These are phyloP conservation scores for Stygiomarasmius scandens DNA, from an alignment of 1,284 basidiomycete species.

Conservation along the genomic window DNA sequence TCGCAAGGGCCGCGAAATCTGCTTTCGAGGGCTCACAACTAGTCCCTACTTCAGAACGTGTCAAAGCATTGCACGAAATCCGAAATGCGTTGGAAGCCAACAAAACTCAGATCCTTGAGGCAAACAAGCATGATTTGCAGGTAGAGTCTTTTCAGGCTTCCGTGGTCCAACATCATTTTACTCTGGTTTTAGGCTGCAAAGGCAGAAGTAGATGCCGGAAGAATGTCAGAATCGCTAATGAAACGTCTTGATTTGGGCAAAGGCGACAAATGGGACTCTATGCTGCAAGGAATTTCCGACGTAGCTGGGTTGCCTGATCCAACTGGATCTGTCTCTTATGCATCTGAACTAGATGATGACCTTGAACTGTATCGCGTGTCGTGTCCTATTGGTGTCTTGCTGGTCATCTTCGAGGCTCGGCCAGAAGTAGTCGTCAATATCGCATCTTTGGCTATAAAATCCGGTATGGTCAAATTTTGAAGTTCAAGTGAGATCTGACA, in stretches of 20 bases:
- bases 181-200: constrained; percentile 63
- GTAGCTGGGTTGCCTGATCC: constrained; percentile 88
- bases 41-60: constrained; percentile 65
- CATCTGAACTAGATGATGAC: constrained; percentile 82
- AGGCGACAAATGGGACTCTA: constrained; percentile 91
- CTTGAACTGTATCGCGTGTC: constrained; percentile 93
- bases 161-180: constrained; percentile 1
- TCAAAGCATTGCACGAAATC: constrained; percentile 74
- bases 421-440: constrained; percentile 99
- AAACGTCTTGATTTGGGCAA: constrained; percentile 86
- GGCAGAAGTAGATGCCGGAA: constrained; percentile 77
- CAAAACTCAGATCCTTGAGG: constrained; percentile 72
- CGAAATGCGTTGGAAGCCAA: constrained; percentile 62
- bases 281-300: constrained; percentile 89
- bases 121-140: constrained; percentile 81
- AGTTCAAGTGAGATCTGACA: constrained; percentile 11
- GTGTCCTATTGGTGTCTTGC: constrained; percentile 94
- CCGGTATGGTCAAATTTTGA: constrained; percentile 56
- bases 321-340: constrained; percentile 86
- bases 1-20: constrained; percentile 77
- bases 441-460: constrained; percentile 94
- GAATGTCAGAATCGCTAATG: constrained; percentile 81
- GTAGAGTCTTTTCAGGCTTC: constrained; percentile 40
- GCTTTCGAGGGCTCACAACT: constrained; percentile 89
- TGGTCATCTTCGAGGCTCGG: constrained; percentile 97